Percentiles rank a stretch among this genome's conserved stretches.
Evolutionary conservation across 225 moss, liverwort and hornwort genomes (phyloP).

Genomic region (Marchantia paleacea): DNA sequence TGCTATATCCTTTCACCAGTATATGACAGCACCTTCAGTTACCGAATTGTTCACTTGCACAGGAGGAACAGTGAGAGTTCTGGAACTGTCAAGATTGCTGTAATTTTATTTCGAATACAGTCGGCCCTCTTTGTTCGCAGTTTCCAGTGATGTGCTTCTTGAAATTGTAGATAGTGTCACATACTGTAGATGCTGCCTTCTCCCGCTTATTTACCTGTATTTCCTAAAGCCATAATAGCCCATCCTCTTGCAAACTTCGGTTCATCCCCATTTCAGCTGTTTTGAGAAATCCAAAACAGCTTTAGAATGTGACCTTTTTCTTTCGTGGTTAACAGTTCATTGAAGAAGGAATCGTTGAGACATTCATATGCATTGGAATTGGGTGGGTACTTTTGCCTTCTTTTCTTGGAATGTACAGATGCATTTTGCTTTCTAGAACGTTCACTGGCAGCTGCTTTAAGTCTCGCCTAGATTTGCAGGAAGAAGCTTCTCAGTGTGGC

Average conservation of each 20-base stretch:
- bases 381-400: background rate
- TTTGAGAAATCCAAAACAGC: background rate
- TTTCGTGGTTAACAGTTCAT: background rate
- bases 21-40: conserved; percentile 1
- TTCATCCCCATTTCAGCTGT: background rate
- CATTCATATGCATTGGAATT: background rate
- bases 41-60: conserved; percentile 4
- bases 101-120: background rate
- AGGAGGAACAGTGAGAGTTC: background rate
- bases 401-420: background rate
- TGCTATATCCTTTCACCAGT: background rate
- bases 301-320: background rate
- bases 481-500: background rate
- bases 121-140: background rate
- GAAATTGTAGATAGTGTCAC: too few relatives aligned
- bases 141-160: background rate
- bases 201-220: background rate
- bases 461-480: background rate
- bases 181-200: background rate
- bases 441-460: background rate
- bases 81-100: background rate
- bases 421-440: background rate
- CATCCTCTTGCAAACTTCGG: background rate
- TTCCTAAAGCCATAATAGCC: background rate
- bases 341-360: background rate